Evolutionary conservation across 2,329 filamentous ascomycete species (phyloP).

Genomic region (Aspergillus alliaceus): DNA sequence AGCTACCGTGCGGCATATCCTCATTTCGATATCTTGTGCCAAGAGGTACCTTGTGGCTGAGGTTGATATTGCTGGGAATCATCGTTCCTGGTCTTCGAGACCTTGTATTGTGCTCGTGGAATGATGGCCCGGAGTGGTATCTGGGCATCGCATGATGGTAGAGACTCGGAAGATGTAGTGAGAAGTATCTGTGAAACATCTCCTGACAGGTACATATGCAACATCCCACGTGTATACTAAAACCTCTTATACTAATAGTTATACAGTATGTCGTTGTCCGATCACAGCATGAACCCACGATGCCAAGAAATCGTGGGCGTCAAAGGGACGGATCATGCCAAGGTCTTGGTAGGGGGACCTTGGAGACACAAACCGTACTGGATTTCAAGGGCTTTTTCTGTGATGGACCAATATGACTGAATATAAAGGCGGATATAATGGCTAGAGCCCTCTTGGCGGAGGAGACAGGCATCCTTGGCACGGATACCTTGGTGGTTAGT

Average conservation of each 20-base stretch:
- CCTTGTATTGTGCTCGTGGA: neutral
- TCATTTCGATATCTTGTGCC: neutral
- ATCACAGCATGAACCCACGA: neutral
- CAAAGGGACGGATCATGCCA: neutral
- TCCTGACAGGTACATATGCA: neutral
- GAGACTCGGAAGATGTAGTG: too few species aligned
- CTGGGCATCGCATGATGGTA: neutral
- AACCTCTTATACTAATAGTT: too few species aligned
- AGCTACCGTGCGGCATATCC: neutral
- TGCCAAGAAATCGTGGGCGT: neutral
- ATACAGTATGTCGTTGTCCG: neutral
- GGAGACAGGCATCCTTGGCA: constrained; percentile 1
- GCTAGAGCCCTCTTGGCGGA: neutral
- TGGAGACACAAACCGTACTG: constrained; percentile 9
- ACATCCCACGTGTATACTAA: neutral
- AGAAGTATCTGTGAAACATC: neutral
- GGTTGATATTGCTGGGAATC: neutral
- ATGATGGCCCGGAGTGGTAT: neutral
- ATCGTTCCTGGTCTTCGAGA: neutral
- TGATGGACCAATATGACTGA: neutral
- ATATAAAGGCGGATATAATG: neutral
- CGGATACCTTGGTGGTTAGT: constrained; percentile 22
- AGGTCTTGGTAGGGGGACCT: constrained; percentile 19
- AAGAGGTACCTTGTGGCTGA: neutral
- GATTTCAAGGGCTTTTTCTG: neutral